phyloP scores from a whole-genome alignment of 352 stramenopile species.

The Phytophthora melonis region DNA sequence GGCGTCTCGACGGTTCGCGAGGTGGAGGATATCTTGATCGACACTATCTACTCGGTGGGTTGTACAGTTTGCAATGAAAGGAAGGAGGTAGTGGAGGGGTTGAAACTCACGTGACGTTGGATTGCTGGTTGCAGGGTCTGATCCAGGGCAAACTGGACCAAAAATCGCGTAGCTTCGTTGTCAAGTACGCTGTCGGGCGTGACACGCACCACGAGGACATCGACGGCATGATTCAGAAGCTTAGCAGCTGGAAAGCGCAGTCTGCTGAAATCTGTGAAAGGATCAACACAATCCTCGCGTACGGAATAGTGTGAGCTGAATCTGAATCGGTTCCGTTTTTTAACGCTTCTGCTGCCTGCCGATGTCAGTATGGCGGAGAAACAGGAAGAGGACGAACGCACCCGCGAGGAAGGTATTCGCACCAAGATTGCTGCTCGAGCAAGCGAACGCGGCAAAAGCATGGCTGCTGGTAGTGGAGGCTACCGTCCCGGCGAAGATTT shows the following conservation, averaged over 20 bases:
- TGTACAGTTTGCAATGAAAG: not conserved
- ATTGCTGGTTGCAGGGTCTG: conserved; percentile 61
- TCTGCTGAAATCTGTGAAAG: conserved; percentile 64
- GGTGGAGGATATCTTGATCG: conserved; percentile 94
- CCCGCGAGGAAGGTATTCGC: conserved; percentile 58
- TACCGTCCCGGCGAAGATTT: conserved; percentile 61
- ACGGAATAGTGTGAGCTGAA: conserved; percentile 2
- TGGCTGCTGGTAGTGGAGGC: conserved; percentile 27
- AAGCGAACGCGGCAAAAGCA: conserved; percentile 59
- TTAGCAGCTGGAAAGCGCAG: conserved; percentile 84
- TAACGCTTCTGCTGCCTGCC: conserved; percentile 12
- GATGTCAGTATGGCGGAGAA: conserved; percentile 59
- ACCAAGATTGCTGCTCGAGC: conserved; percentile 61
- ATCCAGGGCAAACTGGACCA: conserved; percentile 93
- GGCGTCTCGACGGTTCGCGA: conserved; percentile 85
- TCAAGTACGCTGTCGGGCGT: conserved; percentile 91
- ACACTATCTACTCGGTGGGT: conserved; percentile 93
- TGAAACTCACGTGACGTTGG: not conserved
- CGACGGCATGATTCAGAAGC: conserved; percentile 90
- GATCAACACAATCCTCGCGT: conserved; percentile 80
- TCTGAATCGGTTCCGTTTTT: not conserved
- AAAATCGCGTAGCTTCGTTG: conserved; percentile 78
- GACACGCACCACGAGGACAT: conserved; percentile 89
- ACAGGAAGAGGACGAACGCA: conserved; percentile 59
- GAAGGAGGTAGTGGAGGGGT: not conserved